Base-by-base conservation (phyloP, 495 filamentous ascomycete species). In the Acidiella bohemica region DNA sequence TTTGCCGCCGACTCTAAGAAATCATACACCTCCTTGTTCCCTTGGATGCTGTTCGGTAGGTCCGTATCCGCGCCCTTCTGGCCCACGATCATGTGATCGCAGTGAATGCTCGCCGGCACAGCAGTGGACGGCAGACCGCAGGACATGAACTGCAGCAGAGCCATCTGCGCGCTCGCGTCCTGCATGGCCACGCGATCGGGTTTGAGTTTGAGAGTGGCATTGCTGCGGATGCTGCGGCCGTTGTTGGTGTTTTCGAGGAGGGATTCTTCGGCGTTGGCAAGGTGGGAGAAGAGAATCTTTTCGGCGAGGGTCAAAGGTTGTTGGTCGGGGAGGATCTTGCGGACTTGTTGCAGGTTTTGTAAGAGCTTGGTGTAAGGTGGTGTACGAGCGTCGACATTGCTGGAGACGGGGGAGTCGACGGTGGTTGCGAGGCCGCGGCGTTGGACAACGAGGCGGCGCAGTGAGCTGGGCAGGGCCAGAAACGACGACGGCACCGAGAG, bases 131-230 rank as follows among this genome's bases (percentile, higher is more conserved):
- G 78, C 14, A 96, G 68, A 44, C 81, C 82, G 57, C 90, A 96
- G 17, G 84, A 83, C 88, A 97, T 97, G 72, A 97, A 97, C 62
- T 97, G 90, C 33, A 97, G 64, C 42, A 97, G 63, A 10, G 90
- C 90, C 90, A 96, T 97, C 62, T 97, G 90, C 12, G 90, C 90
- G 1, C 85, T 93, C 21, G 90, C 90, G 71, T 97, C 90, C 60
- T 97, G 90, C 90, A 96, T 96, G 31, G 92, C 92, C 41, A 97
- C 90, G 36, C 90, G 70, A 58, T 97, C 90, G 3, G 92, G 90
- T 66, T 94, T 94, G 63, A 97, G 78, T 69, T 95, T 94, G 61
- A 97, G 70, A 61, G 88, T 93, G 40, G 87, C 90, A 50, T 73
- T 77, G 43, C 87, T 90, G 32, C 90, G 75, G 44, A 96, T 78